Percentiles rank a stretch among this genome's conserved stretches.
These are phyloP conservation scores for Chionographis japonica DNA, from an alignment of 106 monocot species.

Conservation along the genomic window DNA sequence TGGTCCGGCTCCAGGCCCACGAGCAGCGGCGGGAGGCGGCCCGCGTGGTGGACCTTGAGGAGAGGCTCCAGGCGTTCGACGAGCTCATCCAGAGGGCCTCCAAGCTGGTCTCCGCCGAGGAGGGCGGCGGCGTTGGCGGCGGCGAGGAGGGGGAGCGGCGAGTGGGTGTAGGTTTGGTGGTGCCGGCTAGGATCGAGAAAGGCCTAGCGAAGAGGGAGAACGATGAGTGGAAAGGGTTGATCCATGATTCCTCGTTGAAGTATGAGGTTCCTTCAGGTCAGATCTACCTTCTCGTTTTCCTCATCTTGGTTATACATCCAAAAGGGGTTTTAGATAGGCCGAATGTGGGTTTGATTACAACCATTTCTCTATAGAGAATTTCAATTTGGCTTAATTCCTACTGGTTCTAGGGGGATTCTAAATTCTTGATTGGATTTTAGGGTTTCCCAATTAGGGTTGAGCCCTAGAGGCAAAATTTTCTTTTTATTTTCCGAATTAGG, in stretches of 20 bases:
- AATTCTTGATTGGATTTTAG: neutral
- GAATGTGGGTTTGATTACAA: no score
- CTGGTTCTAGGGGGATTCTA: neutral
- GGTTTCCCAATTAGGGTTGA: no score
- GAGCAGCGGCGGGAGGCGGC: conserved; percentile 70
- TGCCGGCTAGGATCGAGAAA: neutral
- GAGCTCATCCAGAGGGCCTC: conserved; percentile 74
- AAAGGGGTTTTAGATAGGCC: no score
- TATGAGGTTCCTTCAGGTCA: conserved; percentile 23
- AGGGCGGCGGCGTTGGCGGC: neutral
- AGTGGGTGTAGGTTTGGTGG: neutral
- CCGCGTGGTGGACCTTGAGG: conserved; percentile 52
- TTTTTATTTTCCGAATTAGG: neutral
- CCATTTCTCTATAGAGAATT: no score
- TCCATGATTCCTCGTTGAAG: neutral
- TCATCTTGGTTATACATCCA: neutral
- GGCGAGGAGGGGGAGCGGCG: conserved; percentile 2
- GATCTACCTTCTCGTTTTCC: neutral
- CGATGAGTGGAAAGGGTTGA: conserved; percentile 18
- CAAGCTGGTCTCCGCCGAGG: conserved; percentile 30
- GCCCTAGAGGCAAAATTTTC: no score
- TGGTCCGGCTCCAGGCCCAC: conserved; percentile 34
- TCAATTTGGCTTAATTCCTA: no score
- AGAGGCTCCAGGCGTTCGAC: conserved; percentile 44
- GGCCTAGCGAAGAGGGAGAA: conserved; percentile 8